A percentile compares a stretch with the other conserved stretches of the same genome.
phyloP scores from a whole-genome alignment of 345 rosid genomes.

The Populus davidiana region DNA sequence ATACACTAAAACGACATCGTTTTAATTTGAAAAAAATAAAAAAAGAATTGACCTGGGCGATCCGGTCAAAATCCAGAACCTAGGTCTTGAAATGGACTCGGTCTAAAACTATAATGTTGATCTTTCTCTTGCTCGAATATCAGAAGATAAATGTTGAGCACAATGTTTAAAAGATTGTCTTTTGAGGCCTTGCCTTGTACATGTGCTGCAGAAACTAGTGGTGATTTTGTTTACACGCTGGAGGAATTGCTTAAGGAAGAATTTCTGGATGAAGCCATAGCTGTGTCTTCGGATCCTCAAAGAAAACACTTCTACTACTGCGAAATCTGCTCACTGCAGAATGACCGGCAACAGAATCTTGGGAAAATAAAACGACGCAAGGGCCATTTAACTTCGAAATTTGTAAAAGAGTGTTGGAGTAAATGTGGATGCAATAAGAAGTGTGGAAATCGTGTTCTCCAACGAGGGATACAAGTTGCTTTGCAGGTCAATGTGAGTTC shows the following conservation, averaged over 20 bases:
- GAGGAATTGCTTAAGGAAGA: constrained; percentile 20
- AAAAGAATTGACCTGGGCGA: too few relatives aligned
- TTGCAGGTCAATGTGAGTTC: constrained; percentile 17
- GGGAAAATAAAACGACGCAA: constrained; percentile 15
- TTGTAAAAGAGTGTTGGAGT: constrained; percentile 30
- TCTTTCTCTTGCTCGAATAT: constrained; percentile 23
- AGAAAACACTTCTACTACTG: constrained; percentile 25
- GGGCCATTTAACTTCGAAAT: constrained; percentile 22
- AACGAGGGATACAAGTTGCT: constrained; percentile 17
- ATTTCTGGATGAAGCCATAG: constrained; percentile 21
- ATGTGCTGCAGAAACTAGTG: constrained; percentile 26
- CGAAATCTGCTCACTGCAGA: constrained; percentile 14
- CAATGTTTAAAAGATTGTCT: constrained; percentile 22
- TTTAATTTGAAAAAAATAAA: too few relatives aligned
- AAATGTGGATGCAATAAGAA: constrained; percentile 23
- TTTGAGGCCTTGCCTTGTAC: constrained; percentile 19
- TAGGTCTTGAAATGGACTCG: too few relatives aligned
- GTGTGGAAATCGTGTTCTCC: constrained; percentile 21
- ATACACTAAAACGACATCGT: too few relatives aligned
- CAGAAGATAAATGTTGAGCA: constrained; percentile 21
- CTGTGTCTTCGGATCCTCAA: constrained; percentile 6
- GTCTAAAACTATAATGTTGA: too few relatives aligned
- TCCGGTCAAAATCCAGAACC: too few relatives aligned
- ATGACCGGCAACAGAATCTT: constrained; percentile 3
- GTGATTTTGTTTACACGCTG: constrained; percentile 26